phyloP scores from a whole-genome alignment of 2,329 filamentous ascomycete species.

The Trichoderma koningiopsis region DNA sequence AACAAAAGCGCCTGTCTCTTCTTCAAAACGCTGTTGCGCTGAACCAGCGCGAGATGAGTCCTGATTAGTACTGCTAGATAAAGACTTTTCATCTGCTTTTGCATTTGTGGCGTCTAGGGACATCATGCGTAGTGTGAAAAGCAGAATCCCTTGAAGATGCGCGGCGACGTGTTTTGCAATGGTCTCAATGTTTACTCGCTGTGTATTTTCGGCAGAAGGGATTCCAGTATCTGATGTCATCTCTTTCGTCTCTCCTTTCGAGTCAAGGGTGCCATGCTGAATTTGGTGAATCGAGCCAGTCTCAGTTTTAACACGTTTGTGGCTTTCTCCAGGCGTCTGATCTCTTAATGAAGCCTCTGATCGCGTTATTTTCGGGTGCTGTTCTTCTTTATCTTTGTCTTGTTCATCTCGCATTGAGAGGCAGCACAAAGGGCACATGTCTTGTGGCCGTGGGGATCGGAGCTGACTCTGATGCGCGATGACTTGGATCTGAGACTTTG shows the following conservation, averaged over 20 bases:
- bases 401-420: conserved; percentile 2
- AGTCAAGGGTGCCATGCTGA: not conserved
- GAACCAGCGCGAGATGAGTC: not conserved
- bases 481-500: not conserved
- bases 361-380: not conserved
- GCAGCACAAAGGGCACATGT: conserved; percentile 8
- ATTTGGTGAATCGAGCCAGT: not conserved
- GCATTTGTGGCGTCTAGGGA: not conserved
- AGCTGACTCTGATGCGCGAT: conserved; percentile 4
- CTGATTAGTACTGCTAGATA: not conserved
- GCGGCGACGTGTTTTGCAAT: not conserved
- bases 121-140: conserved; percentile 4
- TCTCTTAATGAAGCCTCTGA: not conserved
- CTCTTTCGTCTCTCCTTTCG: not conserved
- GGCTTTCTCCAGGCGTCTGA: not conserved
- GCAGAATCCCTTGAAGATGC: conserved; percentile 6
- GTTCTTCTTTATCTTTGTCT: not conserved
- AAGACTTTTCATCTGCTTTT: not conserved
- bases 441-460: conserved; percentile 2
- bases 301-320: conserved; percentile 2
- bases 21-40: not conserved
- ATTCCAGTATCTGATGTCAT: not conserved
- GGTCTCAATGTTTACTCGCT: not conserved
- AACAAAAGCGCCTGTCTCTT: rapidly evolving
- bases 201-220: not conserved